Evolutionary conservation across 495 filamentous ascomycete species (phyloP).

Genomic region (Neurospora sp.): DNA sequence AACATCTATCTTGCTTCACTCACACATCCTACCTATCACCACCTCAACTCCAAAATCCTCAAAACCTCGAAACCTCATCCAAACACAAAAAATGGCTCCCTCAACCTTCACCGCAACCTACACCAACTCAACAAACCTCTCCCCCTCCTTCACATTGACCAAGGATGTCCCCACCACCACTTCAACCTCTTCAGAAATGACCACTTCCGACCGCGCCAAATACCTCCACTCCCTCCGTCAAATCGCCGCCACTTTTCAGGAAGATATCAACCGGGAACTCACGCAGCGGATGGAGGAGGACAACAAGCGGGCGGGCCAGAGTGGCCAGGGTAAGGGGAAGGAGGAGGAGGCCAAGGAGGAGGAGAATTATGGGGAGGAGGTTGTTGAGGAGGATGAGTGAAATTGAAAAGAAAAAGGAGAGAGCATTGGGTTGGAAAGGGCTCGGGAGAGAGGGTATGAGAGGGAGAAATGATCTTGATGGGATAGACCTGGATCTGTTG

Average conservation of each 20-base stretch:
- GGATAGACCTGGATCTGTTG: too few species aligned
- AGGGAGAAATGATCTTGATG: too few species aligned
- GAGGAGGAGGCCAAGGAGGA: slow-evolving; percentile 77
- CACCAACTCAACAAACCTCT: slow-evolving; percentile 41
- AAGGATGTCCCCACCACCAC: slow-evolving; percentile 28
- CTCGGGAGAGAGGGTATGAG: too few species aligned
- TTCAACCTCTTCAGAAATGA: slow-evolving; percentile 2
- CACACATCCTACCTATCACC: background rate
- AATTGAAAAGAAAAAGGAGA: too few species aligned
- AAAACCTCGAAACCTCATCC: background rate
- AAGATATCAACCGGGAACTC: slow-evolving; percentile 68
- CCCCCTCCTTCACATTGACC: slow-evolving; percentile 31
- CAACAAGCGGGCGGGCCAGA: slow-evolving; percentile 36
- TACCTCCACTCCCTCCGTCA: slow-evolving; percentile 61
- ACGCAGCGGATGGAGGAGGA: slow-evolving; percentile 87
- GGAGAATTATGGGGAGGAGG: slow-evolving; percentile 79
- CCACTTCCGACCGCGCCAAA: slow-evolving; percentile 34
- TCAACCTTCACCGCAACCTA: slow-evolving; percentile 40
- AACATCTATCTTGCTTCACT: background rate
- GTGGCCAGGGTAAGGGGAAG: background rate
- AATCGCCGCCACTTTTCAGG: slow-evolving; percentile 52
- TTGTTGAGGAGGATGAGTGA: slow-evolving; percentile 37
- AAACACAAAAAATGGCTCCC: slow-evolving; percentile 7
- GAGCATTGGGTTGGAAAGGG: too few species aligned
- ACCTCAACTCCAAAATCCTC: background rate